phyloP scores from a whole-genome alignment of 805 yeast genomes.

The Kuraishia cidri region DNA sequence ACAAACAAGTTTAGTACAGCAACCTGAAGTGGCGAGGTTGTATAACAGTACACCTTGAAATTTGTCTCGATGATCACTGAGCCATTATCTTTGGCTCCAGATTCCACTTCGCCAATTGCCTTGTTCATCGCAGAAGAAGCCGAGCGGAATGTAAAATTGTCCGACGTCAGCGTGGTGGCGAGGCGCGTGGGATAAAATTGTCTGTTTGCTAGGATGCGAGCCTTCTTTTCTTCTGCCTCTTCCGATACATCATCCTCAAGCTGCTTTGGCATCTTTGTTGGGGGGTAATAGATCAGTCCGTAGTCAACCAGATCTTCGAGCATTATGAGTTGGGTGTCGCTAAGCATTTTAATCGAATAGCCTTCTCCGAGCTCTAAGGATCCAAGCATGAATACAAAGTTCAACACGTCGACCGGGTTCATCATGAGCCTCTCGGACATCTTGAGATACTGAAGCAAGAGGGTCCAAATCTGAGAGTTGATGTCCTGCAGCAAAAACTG shows the following conservation, averaged over 20 bases:
- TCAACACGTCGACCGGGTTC: slow-evolving; percentile 94
- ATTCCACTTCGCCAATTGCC: slow-evolving; percentile 32
- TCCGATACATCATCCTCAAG: too few relatives aligned
- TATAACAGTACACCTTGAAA: slow-evolving; percentile 86
- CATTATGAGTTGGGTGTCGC: slow-evolving; percentile 78
- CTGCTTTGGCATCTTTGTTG: too few relatives aligned
- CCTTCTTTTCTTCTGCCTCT: slow-evolving; percentile 17
- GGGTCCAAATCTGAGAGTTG: slow-evolving; percentile 91
- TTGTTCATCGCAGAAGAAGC: slow-evolving; percentile 73
- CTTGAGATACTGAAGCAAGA: slow-evolving; percentile 78
- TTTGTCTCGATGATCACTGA: slow-evolving; percentile 88
- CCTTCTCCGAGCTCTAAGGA: slow-evolving; percentile 87
- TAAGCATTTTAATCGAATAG: slow-evolving; percentile 61
- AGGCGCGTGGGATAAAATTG: slow-evolving; percentile 85
- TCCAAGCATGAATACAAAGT: slow-evolving; percentile 89
- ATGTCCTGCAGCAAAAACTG: slow-evolving; percentile 90
- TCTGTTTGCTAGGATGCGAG: too few relatives aligned
- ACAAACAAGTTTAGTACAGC: slow-evolving; percentile 88
- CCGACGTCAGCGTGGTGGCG: slow-evolving; percentile 86
- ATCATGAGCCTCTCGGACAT: slow-evolving; percentile 76
- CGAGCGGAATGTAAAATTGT: slow-evolving; percentile 58
- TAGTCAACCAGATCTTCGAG: slow-evolving; percentile 85
- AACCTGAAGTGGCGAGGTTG: slow-evolving; percentile 89
- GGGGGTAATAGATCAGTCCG: slow-evolving; percentile 67
- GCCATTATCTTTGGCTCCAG: slow-evolving; percentile 31